Evolutionary conservation across 2,329 filamentous ascomycete species (phyloP).

Genomic region (Seiridium unicorne): DNA sequence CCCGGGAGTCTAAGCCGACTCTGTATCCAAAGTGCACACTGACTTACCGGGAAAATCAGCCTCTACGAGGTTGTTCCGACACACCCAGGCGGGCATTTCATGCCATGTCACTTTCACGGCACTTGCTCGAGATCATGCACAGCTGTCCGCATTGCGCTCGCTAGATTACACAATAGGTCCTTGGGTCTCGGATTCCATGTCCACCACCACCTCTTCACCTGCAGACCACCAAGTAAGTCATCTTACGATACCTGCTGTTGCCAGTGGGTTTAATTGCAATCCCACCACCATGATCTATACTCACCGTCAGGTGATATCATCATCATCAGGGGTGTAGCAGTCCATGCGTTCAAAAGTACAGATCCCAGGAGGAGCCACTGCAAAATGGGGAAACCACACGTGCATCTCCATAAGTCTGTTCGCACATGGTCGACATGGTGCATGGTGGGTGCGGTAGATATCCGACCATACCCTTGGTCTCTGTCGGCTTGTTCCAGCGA

Average conservation of each 20-base stretch:
- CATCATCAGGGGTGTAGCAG: not conserved
- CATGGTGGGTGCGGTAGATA: not conserved
- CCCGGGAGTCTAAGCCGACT: not conserved
- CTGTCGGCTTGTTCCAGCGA: not conserved
- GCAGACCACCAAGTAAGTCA: not conserved
- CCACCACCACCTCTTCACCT: not conserved
- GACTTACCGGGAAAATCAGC: not conserved
- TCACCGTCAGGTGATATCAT: constrained; percentile 1
- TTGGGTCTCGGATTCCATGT: no score
- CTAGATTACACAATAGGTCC: no score
- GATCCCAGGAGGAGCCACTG: not conserved
- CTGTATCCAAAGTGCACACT: not conserved
- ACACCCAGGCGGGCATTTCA: no score
- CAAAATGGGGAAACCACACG: not conserved
- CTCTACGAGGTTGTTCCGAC: not conserved
- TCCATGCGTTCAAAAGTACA: not conserved
- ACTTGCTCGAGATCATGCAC: no score
- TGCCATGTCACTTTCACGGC: no score
- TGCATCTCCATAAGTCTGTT: not conserved
- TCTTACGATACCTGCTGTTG: not conserved
- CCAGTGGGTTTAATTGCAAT: not conserved
- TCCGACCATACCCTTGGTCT: not conserved
- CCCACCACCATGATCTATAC: not conserved
- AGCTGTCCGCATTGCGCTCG: no score
- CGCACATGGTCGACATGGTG: constrained; percentile 1